Base-by-base conservation (phyloP, 208 protist genomes). In the Naegleria gruberi region DNA sequence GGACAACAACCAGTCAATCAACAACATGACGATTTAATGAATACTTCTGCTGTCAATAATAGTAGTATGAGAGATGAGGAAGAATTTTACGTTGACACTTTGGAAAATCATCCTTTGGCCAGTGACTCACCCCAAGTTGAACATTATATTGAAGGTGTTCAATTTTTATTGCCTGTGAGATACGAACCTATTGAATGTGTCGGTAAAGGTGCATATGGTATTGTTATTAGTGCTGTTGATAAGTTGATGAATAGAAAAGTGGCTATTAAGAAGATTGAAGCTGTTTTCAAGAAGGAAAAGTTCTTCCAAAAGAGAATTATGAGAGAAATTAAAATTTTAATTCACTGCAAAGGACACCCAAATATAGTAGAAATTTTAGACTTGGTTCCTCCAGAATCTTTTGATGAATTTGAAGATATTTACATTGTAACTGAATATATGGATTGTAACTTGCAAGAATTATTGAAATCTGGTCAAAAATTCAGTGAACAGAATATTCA, bases 401-500 rank as follows among this genome's bases (percentile, higher is more conserved):
- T 57, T 55, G 82, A 87, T 30, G 23, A 37, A 37, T 87, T 47
- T 89, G 94, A 95, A 43, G 73, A 92, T 42, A 89, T 95, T 41
- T 95, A 91, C 57, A 90, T 95, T 77, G 92, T 91, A 82, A 95
- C 94, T 91, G 94, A 95, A 47, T 95, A 91, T 87, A 87, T 92
- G 74, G 93, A 93, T 47, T 73, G 91, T 74, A 92, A 95, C 40
- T 47, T 95, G 8, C 85, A 91, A 65, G 46, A 57, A 23, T 57
- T 94, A 90, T n/a, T 92, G 2, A 44, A 51, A 43, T 37, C 12
- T 3, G 44, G 17, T 0, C 42, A 87, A 41, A 12, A 19, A 47
- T 92, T 92, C 40, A 82, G n/a, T 34, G 87, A 92, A 37, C 10
- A 37, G 8, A 77, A 93, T 12, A 81, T 92, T 30, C 90, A 93